Evolutionary conservation across 2,329 filamentous ascomycete species (phyloP).

Genomic region (Colletotrichum lentis): DNA sequence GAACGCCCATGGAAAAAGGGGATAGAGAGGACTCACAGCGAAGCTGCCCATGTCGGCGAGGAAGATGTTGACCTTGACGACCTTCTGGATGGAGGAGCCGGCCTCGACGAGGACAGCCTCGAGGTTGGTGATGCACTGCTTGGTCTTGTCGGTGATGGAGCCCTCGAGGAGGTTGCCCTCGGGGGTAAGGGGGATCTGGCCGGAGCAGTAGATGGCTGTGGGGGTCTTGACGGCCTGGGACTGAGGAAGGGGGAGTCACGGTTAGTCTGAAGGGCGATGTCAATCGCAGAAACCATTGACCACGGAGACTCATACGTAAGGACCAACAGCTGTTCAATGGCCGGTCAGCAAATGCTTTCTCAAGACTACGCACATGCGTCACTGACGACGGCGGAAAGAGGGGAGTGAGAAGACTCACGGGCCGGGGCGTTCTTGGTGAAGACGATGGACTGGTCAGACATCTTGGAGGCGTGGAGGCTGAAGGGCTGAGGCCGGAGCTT

Average conservation of each 20-base stretch:
- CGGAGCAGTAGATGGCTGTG: constrained; percentile 71
- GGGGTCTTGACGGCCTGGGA: constrained; percentile 74
- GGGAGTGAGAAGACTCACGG: constrained; percentile 53
- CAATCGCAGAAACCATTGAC: not conserved
- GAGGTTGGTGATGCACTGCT: constrained; percentile 76
- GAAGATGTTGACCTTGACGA: constrained; percentile 94
- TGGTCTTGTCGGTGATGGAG: constrained; percentile 70
- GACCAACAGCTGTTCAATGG: constrained; percentile 61
- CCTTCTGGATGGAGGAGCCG: constrained; percentile 77
- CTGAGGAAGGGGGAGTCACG: constrained; percentile 48
- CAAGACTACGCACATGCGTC: not conserved
- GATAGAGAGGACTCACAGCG: constrained; percentile 54
- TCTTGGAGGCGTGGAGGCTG: constrained; percentile 29
- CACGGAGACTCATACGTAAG: constrained; percentile 61
- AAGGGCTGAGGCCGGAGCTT: constrained; percentile 18
- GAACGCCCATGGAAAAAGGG: not conserved
- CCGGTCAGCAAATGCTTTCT: constrained; percentile 23
- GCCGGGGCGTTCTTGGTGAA: constrained; percentile 67
- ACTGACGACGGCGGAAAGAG: not conserved
- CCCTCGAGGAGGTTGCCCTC: constrained; percentile 65
- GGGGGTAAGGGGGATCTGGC: constrained; percentile 74
- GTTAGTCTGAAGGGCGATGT: constrained; percentile 9
- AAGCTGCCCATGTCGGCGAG: constrained; percentile 92
- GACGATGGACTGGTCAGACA: constrained; percentile 53
- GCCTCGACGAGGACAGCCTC: constrained; percentile 83